Evolutionary conservation across 768 basidiomycete species (phyloP), one percentile per base, ranked within the genome.

Genomic region (Cystofilobasidium capitatum): DNA sequence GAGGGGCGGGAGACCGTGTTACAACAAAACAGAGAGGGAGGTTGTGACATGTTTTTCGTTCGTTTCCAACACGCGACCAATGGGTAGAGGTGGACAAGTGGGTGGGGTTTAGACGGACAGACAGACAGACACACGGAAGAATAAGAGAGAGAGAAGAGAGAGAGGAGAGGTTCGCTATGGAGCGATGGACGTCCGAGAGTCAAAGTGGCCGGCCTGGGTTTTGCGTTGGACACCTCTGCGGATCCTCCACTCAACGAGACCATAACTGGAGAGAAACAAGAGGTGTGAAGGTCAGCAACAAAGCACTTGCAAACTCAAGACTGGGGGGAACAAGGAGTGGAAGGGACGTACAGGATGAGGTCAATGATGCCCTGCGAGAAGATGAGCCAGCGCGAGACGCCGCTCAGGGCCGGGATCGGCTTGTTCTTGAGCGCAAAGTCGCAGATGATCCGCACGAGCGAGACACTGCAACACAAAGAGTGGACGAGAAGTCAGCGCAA

Each of bases 231-330:
- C 66, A 22, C 61, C 59, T 9, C 66, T 60, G 31, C 61, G 54
- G 55, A 68, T 51, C 16, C 55, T 62, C 51, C 54, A 68, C 33
- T 68, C 66, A 20, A 68, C 39, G 29, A 62, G 45, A 26, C 66
- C 66, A 31, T 68, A 68, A 16, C 36, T 26, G 36, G 8, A 59
- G 33, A 39, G 20, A 39, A 17, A 36, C 5, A 35, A 24, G 33
- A 59, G 20, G 58, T 9, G 17, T 36, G 4, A 51, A 51, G 22
- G 20, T 59, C 55, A 35, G 31, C 55, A 33, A 22, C 14, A 35
- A 22, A 35, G 12, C 22, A 22, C 13, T 13, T 9, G 13, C 49
- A 13, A 20, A 24, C 17, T 60, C 3, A 26, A 8, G 5, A 39
- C 17, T n/a, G 22, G 24, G 58, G 31, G 20, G 33, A 20, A 20